phyloP scores from a whole-genome alignment of 371 early-diverging fungal species.

The Synchytrium microbalum region DNA sequence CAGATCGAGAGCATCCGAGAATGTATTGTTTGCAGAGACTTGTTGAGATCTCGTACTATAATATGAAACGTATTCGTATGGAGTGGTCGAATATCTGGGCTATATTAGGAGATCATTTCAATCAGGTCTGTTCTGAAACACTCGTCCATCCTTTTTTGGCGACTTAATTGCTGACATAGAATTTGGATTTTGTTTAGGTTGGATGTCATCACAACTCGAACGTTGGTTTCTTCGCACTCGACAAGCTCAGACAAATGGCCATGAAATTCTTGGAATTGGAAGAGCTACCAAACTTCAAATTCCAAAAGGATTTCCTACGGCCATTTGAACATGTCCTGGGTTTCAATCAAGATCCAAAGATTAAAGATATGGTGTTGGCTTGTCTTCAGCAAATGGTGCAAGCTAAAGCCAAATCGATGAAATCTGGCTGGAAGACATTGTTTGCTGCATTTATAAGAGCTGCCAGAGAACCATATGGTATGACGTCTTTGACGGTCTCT shows the following conservation, averaged over 20 bases:
- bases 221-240: conserved; percentile 84
- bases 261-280: conserved; percentile 92
- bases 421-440: conserved; percentile 87
- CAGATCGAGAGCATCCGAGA: conserved; percentile 44
- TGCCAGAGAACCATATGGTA: conserved; percentile 63
- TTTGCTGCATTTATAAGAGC: conserved; percentile 71
- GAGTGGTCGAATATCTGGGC: conserved; percentile 96
- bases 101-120: conserved; percentile 83
- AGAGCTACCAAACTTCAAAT: conserved; percentile 89
- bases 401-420: conserved; percentile 55
- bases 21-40: conserved; percentile 88
- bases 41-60: conserved; percentile 92
- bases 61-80: conserved; percentile 93
- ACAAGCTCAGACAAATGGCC: conserved; percentile 86
- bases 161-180: too few species aligned
- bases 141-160: too few species aligned
- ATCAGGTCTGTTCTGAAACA: conserved; percentile 85
- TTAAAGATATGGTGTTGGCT: conserved; percentile 88
- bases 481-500: background rate
- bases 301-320: conserved; percentile 89
- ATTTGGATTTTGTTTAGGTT: background rate
- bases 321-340: conserved; percentile 83
- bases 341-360: conserved; percentile 61
- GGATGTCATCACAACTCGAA: conserved; percentile 53
- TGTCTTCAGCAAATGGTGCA: conserved; percentile 86